Conservation (phyloP, 2,329 filamentous ascomycete species). For the Lachnellula arida region DNA sequence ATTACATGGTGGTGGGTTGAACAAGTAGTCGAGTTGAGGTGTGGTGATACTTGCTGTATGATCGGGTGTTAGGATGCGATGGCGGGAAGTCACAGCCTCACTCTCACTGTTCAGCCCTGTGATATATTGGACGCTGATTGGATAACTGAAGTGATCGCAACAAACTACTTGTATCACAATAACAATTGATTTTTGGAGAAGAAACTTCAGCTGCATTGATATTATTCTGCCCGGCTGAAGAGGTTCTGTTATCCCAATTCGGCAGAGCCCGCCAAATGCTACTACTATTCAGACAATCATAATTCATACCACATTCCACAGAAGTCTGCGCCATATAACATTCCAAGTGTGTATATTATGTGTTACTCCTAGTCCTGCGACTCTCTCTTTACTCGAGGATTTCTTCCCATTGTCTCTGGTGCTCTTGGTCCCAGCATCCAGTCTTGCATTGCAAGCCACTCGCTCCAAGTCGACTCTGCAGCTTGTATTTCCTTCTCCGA, state of each 20-base stretch:
- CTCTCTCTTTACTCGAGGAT: slow-evolving; percentile 19
- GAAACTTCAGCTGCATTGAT: background rate
- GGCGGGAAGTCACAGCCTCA: background rate
- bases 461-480: slow-evolving; percentile 84
- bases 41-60: background rate
- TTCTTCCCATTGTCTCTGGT: slow-evolving; percentile 9
- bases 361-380: slow-evolving; percentile 2
- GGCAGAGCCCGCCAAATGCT: background rate
- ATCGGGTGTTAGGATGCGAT: background rate
- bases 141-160: background rate
- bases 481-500: slow-evolving; percentile 74
- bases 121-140: background rate
- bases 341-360: background rate
- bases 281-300: slow-evolving; percentile 8
- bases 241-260: background rate
- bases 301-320: slow-evolving; percentile 9
- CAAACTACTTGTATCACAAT: background rate
- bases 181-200: background rate
- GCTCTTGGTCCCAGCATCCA: slow-evolving; percentile 83
- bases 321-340: background rate
- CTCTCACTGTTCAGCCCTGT: slow-evolving; percentile 10
- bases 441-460: slow-evolving; percentile 95
- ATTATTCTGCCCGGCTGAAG: background rate
- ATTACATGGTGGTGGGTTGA: too few relatives aligned
- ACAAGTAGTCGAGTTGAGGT: background rate